Conservation (phyloP, 495 filamentous ascomycete species). For the Choiromyces venosus region DNA sequence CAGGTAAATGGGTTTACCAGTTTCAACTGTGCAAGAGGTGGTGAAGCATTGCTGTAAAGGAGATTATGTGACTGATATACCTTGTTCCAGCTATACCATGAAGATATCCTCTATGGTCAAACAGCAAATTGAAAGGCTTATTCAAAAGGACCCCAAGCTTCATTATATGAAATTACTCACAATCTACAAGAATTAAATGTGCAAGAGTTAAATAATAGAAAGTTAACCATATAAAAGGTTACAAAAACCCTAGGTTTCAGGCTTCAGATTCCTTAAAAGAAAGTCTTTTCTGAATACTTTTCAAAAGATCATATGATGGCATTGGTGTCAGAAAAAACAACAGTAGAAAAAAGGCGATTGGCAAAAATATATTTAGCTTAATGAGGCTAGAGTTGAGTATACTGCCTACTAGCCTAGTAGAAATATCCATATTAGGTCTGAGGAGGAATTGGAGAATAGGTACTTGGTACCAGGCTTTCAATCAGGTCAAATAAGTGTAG, state of each 20-base stretch:
- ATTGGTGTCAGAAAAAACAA: slow-evolving; percentile 3
- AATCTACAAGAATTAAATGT: background rate
- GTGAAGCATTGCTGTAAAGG: too few species aligned
- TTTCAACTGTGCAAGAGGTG: too few species aligned
- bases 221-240: background rate
- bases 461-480: slow-evolving; percentile 10
- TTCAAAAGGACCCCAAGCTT: background rate
- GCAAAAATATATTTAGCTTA: slow-evolving; percentile 6
- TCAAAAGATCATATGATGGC: too few species aligned
- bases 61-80: slow-evolving; percentile 7
- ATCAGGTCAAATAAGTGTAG: slow-evolving; percentile 4
- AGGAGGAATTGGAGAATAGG: slow-evolving; percentile 2
- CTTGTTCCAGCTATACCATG: background rate
- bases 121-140: background rate
- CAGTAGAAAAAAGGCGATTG: background rate
- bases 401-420: background rate
- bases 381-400: slow-evolving; percentile 15
- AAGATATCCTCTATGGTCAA: slow-evolving; percentile 5
- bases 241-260: background rate
- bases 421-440: background rate
- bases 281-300: too few species aligned
- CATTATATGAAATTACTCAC: background rate
- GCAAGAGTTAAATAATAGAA: background rate
- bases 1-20: too few species aligned
- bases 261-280: slow-evolving; percentile 3